Percentiles rank a stretch among this genome's conserved stretches.
phyloP scores from a whole-genome alignment of 1,284 basidiomycete genomes.

The Tylopilus sp. region DNA sequence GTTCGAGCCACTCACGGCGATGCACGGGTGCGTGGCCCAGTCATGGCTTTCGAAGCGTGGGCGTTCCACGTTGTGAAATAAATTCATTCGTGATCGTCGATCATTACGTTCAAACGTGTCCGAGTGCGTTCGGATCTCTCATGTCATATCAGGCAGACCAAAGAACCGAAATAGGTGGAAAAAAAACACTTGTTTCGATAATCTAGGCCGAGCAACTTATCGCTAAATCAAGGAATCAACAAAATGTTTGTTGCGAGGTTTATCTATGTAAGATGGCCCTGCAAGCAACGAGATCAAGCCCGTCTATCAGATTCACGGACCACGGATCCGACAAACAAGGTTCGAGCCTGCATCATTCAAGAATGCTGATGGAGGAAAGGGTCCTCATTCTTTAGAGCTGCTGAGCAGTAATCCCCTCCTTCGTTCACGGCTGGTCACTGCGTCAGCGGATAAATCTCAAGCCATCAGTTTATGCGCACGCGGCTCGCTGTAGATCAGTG shows the following conservation, averaged over 20 bases:
- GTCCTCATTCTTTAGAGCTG: conserved; percentile 4
- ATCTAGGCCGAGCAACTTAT: no score
- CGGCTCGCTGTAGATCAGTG: conserved; percentile 1
- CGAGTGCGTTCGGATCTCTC: neutral
- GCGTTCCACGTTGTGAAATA: no score
- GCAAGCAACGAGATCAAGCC: conserved; percentile 1
- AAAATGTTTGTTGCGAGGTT: no score
- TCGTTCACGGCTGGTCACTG: neutral
- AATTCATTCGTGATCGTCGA: neutral
- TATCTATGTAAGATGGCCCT: neutral
- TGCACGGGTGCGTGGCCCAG: no score
- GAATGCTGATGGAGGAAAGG: neutral
- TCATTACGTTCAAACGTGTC: neutral
- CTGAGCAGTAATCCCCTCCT: conserved; percentile 7
- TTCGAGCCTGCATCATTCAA: conserved; percentile 11
- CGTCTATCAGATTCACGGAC: neutral
- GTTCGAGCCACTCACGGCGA: no score
- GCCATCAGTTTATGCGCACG: neutral
- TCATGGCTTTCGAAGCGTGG: no score
- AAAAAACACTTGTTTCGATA: neutral
- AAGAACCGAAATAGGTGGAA: neutral
- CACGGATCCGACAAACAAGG: conserved; percentile 9
- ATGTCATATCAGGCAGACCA: neutral
- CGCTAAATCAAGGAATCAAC: no score
- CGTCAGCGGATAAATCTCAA: neutral